Percentiles rank a stretch among this genome's conserved stretches.
Evolutionary conservation across 495 filamentous ascomycete genomes (phyloP).

Genomic region (Paragyromitra xinjiangensis): DNA sequence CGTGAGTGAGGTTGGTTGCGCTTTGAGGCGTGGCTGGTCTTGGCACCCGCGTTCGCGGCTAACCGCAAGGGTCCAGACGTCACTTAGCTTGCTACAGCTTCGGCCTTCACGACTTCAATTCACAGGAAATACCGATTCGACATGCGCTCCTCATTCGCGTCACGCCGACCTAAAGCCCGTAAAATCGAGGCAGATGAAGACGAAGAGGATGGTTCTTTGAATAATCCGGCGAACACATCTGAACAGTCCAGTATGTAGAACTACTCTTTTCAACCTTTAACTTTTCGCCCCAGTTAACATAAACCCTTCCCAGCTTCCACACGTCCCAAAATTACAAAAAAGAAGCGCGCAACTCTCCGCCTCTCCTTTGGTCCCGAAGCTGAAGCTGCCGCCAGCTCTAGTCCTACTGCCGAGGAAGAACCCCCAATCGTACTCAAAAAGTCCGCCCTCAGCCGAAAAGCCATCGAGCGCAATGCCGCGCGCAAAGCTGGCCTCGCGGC

Average conservation of each 20-base stretch:
- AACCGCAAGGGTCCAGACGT: conserved; percentile 24
- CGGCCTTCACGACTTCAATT: conserved; percentile 14
- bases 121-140: neutral
- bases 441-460: conserved; percentile 71
- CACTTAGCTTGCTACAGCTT: conserved; percentile 29
- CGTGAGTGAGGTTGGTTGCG: neutral
- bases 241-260: conserved; percentile 49
- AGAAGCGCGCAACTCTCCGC: conserved; percentile 70
- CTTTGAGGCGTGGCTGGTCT: conserved; percentile 31
- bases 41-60: conserved; percentile 28
- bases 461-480: conserved; percentile 75
- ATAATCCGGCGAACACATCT: conserved; percentile 58
- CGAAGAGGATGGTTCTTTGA: conserved; percentile 55
- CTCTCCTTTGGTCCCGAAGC: conserved; percentile 78
- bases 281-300: conserved; percentile 24
- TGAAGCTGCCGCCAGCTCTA: conserved; percentile 57
- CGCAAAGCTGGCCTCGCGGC: conserved; percentile 62
- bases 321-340: conserved; percentile 65
- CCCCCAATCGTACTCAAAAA: conserved; percentile 74
- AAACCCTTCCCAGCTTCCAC: conserved; percentile 25
- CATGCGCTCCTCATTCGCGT: conserved; percentile 48
- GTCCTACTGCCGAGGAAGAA: conserved; percentile 63
- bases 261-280: neutral
- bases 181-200: conserved; percentile 59
- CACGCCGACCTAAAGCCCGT: conserved; percentile 53